Evolutionary conservation across 75 land plant species (phyloP).

Genomic region (Pseudotsuga menziesii): DNA sequence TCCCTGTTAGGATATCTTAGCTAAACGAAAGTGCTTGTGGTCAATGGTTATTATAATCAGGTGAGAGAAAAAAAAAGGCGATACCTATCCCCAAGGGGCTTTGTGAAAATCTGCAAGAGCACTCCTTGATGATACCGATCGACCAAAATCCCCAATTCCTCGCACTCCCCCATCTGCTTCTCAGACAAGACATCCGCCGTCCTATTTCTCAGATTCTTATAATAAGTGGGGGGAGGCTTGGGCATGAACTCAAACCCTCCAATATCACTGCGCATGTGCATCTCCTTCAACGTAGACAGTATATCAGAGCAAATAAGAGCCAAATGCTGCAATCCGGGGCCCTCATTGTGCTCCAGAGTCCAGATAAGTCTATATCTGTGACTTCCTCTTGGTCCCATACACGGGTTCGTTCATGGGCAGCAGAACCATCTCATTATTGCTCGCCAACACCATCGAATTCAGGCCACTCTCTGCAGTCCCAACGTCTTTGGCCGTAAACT

Average conservation of each 20-base stretch:
- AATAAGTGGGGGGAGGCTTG: conserved; percentile 86
- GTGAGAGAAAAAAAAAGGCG: background rate
- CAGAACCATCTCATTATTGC: conserved; percentile 88
- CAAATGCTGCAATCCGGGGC: conserved; percentile 92
- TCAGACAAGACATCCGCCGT: conserved; percentile 66
- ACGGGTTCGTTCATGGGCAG: no score
- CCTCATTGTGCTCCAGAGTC: conserved; percentile 97
- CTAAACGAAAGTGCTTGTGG: no score
- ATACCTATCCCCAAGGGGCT: conserved; percentile 98
- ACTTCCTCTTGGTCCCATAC: conserved; percentile 92
- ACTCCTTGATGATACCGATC: conserved; percentile 96
- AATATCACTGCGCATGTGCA: conserved; percentile 51
- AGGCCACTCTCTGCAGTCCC: no score
- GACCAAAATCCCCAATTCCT: conserved; percentile 89
- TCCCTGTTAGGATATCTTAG: no score
- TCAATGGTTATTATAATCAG: no score
- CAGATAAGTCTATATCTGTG: conserved; percentile 94
- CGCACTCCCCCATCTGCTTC: conserved; percentile 83
- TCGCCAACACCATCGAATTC: conserved; percentile 91
- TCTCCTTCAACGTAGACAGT: conserved; percentile 73
- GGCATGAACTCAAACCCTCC: conserved; percentile 99
- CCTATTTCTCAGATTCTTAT: conserved; percentile 60
- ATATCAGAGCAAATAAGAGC: conserved; percentile 74
- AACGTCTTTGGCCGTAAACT: no score
- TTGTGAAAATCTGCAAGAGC: conserved; percentile 94